Evolutionary conservation across 2,329 filamentous ascomycete species (phyloP).

Genomic region (Mycogone perniciosa): DNA sequence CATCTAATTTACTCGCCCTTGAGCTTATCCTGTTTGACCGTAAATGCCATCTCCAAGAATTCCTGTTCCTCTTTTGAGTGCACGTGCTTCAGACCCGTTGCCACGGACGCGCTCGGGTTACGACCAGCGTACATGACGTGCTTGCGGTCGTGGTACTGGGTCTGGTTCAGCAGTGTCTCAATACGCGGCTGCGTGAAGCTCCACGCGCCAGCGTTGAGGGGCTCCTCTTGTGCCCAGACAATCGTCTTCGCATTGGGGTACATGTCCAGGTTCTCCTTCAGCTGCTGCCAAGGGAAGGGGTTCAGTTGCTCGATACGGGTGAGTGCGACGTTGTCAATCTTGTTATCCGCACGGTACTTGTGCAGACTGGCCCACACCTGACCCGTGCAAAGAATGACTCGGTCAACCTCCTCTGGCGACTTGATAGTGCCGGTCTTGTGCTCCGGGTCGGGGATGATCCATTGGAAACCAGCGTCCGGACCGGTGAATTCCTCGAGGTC

Average conservation of each 20-base stretch:
- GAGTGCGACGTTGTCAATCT: constrained; percentile 84
- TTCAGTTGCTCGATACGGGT: constrained; percentile 96
- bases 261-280: constrained; percentile 91
- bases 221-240: constrained; percentile 96
- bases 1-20: constrained; percentile 51
- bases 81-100: constrained; percentile 80
- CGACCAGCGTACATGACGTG: constrained; percentile 97
- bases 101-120: constrained; percentile 87
- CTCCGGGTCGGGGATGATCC: constrained; percentile 88
- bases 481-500: constrained; percentile 84
- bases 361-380: constrained; percentile 87
- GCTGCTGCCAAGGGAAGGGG: constrained; percentile 96
- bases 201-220: constrained; percentile 95
- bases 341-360: constrained; percentile 84
- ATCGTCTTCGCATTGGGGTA: constrained; percentile 98
- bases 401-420: constrained; percentile 78
- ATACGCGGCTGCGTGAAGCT: constrained; percentile 95
- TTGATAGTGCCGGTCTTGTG: constrained; percentile 72
- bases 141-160: constrained; percentile 85
- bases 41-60: constrained; percentile 61
- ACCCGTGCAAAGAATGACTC: constrained; percentile 88
- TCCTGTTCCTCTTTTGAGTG: constrained; percentile 93
- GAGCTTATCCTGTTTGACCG: constrained; percentile 60
- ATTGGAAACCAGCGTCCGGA: constrained; percentile 81
- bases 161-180: constrained; percentile 92